These are phyloP conservation scores for Clarireedia monteithiana DNA, from an alignment of 2,329 filamentous ascomycete genomes.

Conservation along the genomic window DNA sequence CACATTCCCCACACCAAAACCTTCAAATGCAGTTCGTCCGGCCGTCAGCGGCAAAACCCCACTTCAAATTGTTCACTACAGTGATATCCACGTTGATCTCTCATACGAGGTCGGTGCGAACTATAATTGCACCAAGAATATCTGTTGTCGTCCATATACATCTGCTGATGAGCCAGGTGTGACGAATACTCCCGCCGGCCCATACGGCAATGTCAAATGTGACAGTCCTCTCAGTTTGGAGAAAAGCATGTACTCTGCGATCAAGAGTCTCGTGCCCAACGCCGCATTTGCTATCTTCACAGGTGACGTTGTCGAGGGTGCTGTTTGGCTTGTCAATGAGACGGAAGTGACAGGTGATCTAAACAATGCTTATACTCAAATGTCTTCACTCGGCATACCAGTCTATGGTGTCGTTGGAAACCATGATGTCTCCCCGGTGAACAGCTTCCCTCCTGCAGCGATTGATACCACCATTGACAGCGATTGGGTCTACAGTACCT, in stretches of 20 bases:
- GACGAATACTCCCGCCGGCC: constrained; percentile 30
- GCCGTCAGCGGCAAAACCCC: constrained; percentile 4
- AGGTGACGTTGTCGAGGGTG: constrained; percentile 23
- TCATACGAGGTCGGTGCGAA: constrained; percentile 32
- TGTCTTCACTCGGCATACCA: too few species aligned
- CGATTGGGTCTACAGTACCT: constrained; percentile 28
- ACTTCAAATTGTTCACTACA: constrained; percentile 34
- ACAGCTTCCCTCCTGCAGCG: constrained; percentile 24
- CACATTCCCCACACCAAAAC: constrained; percentile 28
- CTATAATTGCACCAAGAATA: constrained; percentile 34
- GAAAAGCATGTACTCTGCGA: constrained; percentile 32
- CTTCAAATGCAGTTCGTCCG: constrained; percentile 24
- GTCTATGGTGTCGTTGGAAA: too few species aligned
- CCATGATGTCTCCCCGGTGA: too few species aligned
- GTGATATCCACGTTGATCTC: constrained; percentile 35
- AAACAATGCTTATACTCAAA: constrained; percentile 10
- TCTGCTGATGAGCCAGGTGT: constrained; percentile 30
- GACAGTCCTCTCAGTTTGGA: constrained; percentile 32
- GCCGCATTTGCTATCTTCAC: constrained; percentile 30
- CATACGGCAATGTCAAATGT: constrained; percentile 32
- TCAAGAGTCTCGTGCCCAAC: constrained; percentile 23
- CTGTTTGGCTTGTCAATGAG: not conserved
- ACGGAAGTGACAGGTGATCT: constrained; percentile 28
- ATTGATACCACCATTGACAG: constrained; percentile 14
- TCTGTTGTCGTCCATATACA: constrained; percentile 34